Evolutionary conservation across 2,329 filamentous ascomycete species (phyloP).

Genomic region (Raffaelea albimanens): DNA sequence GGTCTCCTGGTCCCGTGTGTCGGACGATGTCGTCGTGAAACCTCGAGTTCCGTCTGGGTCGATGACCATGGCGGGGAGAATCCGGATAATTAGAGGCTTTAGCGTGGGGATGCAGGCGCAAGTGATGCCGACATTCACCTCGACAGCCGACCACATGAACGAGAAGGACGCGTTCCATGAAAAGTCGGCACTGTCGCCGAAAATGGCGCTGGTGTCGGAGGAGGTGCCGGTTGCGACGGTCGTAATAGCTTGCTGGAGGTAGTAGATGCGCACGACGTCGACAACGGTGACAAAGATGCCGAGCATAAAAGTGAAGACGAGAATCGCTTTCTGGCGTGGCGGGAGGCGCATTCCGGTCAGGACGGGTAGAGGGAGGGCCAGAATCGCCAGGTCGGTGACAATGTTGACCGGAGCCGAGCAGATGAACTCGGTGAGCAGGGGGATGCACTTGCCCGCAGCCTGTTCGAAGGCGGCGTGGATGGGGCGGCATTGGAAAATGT

Average conservation of each 20-base stretch:
- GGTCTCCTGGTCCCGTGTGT: background rate
- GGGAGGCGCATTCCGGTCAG: constrained; percentile 80
- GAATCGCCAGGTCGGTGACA: constrained; percentile 78
- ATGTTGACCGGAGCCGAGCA: constrained; percentile 85
- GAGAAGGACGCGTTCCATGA: constrained; percentile 72
- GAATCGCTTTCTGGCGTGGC: constrained; percentile 74
- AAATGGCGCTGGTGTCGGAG: constrained; percentile 30
- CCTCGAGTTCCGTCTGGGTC: constrained; percentile 36
- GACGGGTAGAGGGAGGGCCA: constrained; percentile 81
- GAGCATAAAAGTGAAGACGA: constrained; percentile 77
- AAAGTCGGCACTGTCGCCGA: constrained; percentile 45
- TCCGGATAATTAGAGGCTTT: constrained; percentile 69
- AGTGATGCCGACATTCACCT: constrained; percentile 83
- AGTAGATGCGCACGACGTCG: constrained; percentile 83
- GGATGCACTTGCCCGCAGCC: constrained; percentile 36
- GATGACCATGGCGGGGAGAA: constrained; percentile 47
- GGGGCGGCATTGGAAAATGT: constrained; percentile 78
- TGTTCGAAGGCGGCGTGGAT: constrained; percentile 57
- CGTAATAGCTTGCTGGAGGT: constrained; percentile 65
- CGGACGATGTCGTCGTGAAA: constrained; percentile 12
- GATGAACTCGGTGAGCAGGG: constrained; percentile 53
- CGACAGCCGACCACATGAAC: constrained; percentile 89
- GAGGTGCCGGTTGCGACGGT: constrained; percentile 23
- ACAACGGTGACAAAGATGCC: constrained; percentile 83
- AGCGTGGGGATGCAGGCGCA: constrained; percentile 88